phyloP scores from a whole-genome alignment of 2,329 filamentous ascomycete species.

The Neobulgaria alba region DNA sequence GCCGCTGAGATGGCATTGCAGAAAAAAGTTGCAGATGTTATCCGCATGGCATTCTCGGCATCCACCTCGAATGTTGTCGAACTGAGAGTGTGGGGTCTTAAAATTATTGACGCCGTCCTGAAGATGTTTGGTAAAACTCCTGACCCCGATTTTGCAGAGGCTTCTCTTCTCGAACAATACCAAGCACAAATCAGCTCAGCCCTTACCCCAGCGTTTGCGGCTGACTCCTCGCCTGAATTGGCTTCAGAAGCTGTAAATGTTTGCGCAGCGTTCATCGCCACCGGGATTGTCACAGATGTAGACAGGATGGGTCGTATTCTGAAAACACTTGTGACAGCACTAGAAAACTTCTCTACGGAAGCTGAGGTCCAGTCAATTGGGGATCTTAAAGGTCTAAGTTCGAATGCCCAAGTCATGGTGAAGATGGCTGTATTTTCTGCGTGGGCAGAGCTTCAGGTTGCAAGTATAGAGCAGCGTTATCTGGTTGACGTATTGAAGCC shows the following conservation, averaged over 20 bases:
- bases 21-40: slow-evolving; percentile 78
- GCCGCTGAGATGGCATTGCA: slow-evolving; percentile 72
- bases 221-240: slow-evolving; percentile 89
- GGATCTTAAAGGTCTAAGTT: slow-evolving; percentile 83
- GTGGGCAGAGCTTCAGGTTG: slow-evolving; percentile 94
- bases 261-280: slow-evolving; percentile 95
- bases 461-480: slow-evolving; percentile 86
- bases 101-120: slow-evolving; percentile 86
- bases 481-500: slow-evolving; percentile 81
- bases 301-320: slow-evolving; percentile 98
- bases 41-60: slow-evolving; percentile 94
- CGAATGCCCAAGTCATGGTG: slow-evolving; percentile 96
- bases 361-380: slow-evolving; percentile 79
- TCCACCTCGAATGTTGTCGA: slow-evolving; percentile 90
- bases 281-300: slow-evolving; percentile 92
- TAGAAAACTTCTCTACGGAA: slow-evolving; percentile 86
- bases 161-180: slow-evolving; percentile 92
- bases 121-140: slow-evolving; percentile 95
- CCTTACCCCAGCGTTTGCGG: slow-evolving; percentile 89
- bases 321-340: slow-evolving; percentile 79
- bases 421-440: slow-evolving; percentile 95
- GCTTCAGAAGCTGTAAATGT: slow-evolving; percentile 95
- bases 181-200: slow-evolving; percentile 97
- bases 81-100: slow-evolving; percentile 80
- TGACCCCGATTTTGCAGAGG: slow-evolving; percentile 96